Percentiles rank a stretch among this genome's conserved stretches.
These are phyloP conservation scores for Pochonia chlamydosporia DNA, from an alignment of 2,329 filamentous ascomycete species.

Conservation along the genomic window DNA sequence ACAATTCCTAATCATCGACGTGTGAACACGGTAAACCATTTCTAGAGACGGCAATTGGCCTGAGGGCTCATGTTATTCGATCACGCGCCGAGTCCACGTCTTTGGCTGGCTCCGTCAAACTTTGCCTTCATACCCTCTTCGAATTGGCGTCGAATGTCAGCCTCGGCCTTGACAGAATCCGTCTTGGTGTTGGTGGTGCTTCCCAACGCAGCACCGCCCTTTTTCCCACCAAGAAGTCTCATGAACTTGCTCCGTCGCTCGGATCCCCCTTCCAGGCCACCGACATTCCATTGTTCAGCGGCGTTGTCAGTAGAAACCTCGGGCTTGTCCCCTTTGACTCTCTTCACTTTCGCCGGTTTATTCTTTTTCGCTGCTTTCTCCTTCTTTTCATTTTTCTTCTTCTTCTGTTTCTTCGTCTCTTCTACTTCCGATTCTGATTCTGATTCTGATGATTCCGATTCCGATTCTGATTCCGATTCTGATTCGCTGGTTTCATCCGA, in stretches of 20 bases:
- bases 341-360: neutral
- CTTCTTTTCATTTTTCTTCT: neutral
- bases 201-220: conserved; percentile 25
- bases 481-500: neutral
- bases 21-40: no score
- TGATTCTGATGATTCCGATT: neutral
- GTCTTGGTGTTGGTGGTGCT: conserved; percentile 20
- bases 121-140: conserved; percentile 52
- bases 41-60: no score
- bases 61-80: no score
- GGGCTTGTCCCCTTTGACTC: conserved; percentile 16
- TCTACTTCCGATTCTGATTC: neutral
- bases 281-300: conserved; percentile 47
- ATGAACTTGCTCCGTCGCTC: conserved; percentile 51
- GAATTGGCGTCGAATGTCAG: conserved; percentile 52
- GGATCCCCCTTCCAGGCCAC: conserved; percentile 43
- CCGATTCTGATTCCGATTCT: conserved; percentile 2
- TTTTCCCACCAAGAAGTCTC: conserved; percentile 48
- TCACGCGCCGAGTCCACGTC: conserved; percentile 47
- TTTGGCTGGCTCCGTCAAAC: conserved; percentile 42
- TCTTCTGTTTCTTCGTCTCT: neutral
- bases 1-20: neutral
- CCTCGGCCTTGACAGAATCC: conserved; percentile 36
- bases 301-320: conserved; percentile 16
- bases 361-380: conserved; percentile 7